A percentile compares a stretch with the other conserved stretches of the same genome.
phyloP scores from a whole-genome alignment of 805 yeast genomes.

The Candida ficus region DNA sequence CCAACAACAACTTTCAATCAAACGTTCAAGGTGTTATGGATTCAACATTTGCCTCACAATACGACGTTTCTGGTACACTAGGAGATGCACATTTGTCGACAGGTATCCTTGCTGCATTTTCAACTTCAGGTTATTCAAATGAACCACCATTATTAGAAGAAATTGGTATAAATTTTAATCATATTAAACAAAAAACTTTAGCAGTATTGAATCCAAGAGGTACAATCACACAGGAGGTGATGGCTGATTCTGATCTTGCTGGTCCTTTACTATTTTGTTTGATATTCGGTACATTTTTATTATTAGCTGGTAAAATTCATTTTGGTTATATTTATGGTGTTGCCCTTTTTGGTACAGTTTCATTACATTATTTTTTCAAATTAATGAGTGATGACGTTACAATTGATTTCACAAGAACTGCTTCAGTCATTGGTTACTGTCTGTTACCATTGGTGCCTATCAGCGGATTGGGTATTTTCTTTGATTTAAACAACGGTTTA shows the following conservation, averaged over 20 bases:
- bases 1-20: not conserved
- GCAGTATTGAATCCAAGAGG: conserved; percentile 78
- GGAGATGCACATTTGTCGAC: conserved; percentile 46
- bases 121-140: conserved; percentile 90
- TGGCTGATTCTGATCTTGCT: conserved; percentile 88
- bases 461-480: conserved; percentile 61
- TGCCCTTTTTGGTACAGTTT: too few species aligned
- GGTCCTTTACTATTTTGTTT: conserved; percentile 91
- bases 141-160: conserved; percentile 93
- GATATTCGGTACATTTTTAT: conserved; percentile 74
- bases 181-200: conserved; percentile 76
- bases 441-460: conserved; percentile 80
- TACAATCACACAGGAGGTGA: conserved; percentile 61
- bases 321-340: conserved; percentile 97
- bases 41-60: conserved; percentile 16
- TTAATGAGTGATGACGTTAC: too few species aligned
- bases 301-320: conserved; percentile 89
- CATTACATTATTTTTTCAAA: too few species aligned
- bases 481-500: conserved; percentile 58
- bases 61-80: conserved; percentile 22
- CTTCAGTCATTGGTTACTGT: conserved; percentile 92
- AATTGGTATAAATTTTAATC: conserved; percentile 88
- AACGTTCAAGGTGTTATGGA: conserved; percentile 34
- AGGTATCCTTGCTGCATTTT: conserved; percentile 87
- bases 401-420: conserved; percentile 65